phyloP scores from a whole-genome alignment of 352 stramenopile genomes.

The Pythium aristosporum region DNA sequence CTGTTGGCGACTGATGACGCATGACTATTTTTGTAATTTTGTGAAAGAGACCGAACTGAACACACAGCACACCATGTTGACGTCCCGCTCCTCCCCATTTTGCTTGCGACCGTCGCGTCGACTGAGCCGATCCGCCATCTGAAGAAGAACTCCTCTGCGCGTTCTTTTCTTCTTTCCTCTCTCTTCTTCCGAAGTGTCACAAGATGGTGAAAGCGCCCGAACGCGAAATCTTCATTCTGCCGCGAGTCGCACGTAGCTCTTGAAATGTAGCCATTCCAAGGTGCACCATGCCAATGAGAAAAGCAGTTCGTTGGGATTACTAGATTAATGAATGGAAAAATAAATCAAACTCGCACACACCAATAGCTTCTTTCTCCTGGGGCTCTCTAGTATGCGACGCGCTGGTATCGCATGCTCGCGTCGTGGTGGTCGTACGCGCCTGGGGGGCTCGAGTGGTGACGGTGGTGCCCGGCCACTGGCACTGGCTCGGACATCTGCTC shows the following conservation, averaged over 20 bases:
- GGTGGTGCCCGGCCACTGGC: background rate
- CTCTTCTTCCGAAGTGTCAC: no score
- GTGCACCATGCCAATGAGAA: no score
- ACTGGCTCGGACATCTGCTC: background rate
- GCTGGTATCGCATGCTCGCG: conserved; percentile 24
- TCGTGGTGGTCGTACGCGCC: conserved; percentile 22
- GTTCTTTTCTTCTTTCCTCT: no score
- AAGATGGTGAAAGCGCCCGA: no score
- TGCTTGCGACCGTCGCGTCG: no score
- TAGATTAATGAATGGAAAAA: conserved; percentile 2
- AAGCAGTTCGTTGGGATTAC: background rate
- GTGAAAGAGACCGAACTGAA: background rate
- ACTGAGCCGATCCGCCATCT: background rate
- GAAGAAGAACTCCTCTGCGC: no score
- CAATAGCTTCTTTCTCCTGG: background rate
- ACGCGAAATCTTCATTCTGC: no score
- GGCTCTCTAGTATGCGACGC: conserved; percentile 17
- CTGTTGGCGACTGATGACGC: background rate
- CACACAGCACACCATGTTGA: background rate
- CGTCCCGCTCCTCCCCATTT: background rate
- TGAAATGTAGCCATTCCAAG: no score
- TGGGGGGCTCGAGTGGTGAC: conserved; percentile 7
- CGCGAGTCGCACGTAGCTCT: no score
- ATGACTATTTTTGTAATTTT: background rate
- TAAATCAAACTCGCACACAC: conserved; percentile 2